Base-by-base conservation (phyloP, 2,329 filamentous ascomycete genomes). In the Calycina herbarum region DNA sequence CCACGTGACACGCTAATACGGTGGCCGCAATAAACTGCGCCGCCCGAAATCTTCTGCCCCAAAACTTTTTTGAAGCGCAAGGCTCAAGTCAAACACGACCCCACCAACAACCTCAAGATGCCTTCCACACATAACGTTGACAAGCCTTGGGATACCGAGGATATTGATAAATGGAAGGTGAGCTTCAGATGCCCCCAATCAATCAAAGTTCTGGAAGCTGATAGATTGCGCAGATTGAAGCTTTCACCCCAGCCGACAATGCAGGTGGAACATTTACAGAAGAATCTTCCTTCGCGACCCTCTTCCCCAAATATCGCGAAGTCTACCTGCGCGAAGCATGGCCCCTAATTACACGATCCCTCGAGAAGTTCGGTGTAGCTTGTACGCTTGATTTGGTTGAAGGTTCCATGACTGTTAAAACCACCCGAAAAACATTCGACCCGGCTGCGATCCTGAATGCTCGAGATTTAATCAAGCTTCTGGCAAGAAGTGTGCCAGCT, bases 241-340 rank as follows among this genome's bases (percentile, higher is more conserved):
- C 88, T 33, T 98, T 98, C 80, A 94, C 88, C 54, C 86, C 92
- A 59, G 88, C 91, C 71, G 91, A 98, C 80, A 98, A 98, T 79
- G 80, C 82, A 38, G 92, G 86, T 64, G 95, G 95, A 70, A 90
- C 91, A 24, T 96, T 99, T 77, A 85, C 89, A 62, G 94, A 99
- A 79, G 95, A 98, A 81, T 97, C 93, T 1, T 93, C 91, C 5
- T 99, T 99, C 77, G 84, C 83, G 70, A 90, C 87, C 0, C 82
- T 98, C 6, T 98, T 98, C 76, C 95, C 95, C 69, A 97, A 97
- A 80, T 99, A 99, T 79, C 90, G 95, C 75, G 95, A 99, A 83
- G 86, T 92, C 60, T 97, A 98, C 75, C 82, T 99, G 64, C 93
- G 92, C 76, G 92, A 96, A 77, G 90, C 90, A 73, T 99, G 95